Base-by-base conservation (phyloP, 2,329 filamentous ascomycete species). In the Botrytis pseudocinerea region DNA sequence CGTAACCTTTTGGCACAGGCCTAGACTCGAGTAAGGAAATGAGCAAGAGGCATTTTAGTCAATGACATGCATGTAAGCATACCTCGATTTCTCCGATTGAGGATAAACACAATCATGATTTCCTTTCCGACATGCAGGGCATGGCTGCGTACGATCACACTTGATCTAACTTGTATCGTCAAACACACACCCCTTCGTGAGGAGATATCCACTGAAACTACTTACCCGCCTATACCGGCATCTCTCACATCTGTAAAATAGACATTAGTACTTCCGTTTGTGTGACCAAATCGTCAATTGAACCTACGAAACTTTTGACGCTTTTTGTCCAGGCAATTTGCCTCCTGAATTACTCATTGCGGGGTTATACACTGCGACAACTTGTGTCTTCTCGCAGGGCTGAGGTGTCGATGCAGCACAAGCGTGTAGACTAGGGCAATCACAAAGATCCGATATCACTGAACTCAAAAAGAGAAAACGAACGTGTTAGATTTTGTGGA, bases 111-210 rank as follows among this genome's bases (percentile, higher is more conserved):
- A 85, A 62, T 84, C 81, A 14, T 80, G 82, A 32, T 81, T 80
- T 10, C 82, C 82, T 76, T 84, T 83, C 76, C 80, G 77, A 76
- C 87, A 88, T 74, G 84, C 84, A 46, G 83, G 83, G 76, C 87
- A 88, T 20, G 87, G 87, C 22, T 83, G 80, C 63, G 83, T 83
- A 5, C 86, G 84, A 77, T 87, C 84, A 78, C 87, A 88, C 81
- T 87, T 88, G 54, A 88, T 84, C 82, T 74, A 78, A 77, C 16
- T 51, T 25, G 32, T 46, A 51, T n/a, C 32, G 22, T 40, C 18
- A 61, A 42, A n/a, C 60, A 62, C 38, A n/a, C 35, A n/a, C n/a
- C 44, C 4, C 3, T 35, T 48, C 32, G 22, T 22, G 9, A 69
- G 22, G 25, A 28, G n/a, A 51, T n/a, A 20, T 6, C 28, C 35